A percentile compares a stretch with the other conserved stretches of the same genome.
phyloP scores from a whole-genome alignment of 2,329 filamentous ascomycete species.

The Penicillium thymicola region DNA sequence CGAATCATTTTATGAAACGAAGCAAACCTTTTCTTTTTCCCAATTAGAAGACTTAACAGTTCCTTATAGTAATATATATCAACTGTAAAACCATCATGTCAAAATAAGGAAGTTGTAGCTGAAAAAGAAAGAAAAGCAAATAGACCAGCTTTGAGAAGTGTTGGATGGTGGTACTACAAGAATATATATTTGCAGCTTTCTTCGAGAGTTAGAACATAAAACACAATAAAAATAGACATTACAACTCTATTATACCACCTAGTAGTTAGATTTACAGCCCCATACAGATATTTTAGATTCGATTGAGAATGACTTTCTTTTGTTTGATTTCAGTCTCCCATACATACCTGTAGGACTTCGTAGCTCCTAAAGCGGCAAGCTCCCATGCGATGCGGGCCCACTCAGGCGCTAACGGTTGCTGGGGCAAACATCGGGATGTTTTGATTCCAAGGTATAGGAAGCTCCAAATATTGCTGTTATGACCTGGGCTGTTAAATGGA shows the following conservation, averaged over 20 bases:
- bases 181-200: neutral
- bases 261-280: neutral
- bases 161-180: too few relatives aligned
- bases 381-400: conserved; percentile 11
- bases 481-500: neutral
- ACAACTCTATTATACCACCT: neutral
- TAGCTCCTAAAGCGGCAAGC: conserved; percentile 7
- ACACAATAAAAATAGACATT: neutral
- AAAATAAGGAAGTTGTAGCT: too few relatives aligned
- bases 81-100: too few relatives aligned
- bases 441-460: neutral
- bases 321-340: neutral
- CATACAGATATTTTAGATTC: neutral
- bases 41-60: neutral
- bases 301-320: neutral
- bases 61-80: neutral
- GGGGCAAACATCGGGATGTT: conserved; percentile 4
- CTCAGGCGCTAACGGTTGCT: conserved; percentile 4
- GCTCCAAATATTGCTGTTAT: neutral
- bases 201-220: neutral
- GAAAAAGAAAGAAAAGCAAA: too few relatives aligned
- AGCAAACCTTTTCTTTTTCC: neutral
- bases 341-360: neutral
- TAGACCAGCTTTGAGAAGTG: too few relatives aligned
- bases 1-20: neutral